Evolutionary conservation across 2,329 filamentous ascomycete genomes (phyloP).

Genomic region (Cadophora gregata): DNA sequence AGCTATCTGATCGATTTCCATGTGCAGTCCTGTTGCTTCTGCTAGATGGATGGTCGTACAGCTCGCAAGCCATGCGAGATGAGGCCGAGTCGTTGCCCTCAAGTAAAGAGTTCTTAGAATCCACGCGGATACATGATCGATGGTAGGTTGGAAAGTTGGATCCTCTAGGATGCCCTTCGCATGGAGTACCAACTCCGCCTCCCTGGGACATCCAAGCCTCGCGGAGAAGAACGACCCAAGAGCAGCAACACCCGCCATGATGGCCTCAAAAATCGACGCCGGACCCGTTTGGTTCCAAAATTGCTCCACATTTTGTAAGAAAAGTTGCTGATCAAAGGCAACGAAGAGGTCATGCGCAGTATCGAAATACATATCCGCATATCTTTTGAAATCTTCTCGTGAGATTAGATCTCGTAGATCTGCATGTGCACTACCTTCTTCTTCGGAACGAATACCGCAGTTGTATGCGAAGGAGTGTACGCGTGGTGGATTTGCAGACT

Average conservation of each 20-base stretch:
- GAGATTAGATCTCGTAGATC: slow-evolving; percentile 38
- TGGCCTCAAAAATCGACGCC: slow-evolving; percentile 43
- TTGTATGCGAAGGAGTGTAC: slow-evolving; percentile 48
- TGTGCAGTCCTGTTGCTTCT: slow-evolving; percentile 39
- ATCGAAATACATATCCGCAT: slow-evolving; percentile 40
- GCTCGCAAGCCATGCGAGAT: slow-evolving; percentile 38
- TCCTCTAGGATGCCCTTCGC: slow-evolving; percentile 36
- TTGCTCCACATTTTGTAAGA: slow-evolving; percentile 39
- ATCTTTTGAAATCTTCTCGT: slow-evolving; percentile 37
- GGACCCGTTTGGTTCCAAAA: slow-evolving; percentile 42
- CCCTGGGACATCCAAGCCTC: slow-evolving; percentile 32
- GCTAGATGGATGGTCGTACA: slow-evolving; percentile 37
- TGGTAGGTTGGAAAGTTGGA: slow-evolving; percentile 31
- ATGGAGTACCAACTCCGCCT: slow-evolving; percentile 38
- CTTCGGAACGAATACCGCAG: slow-evolving; percentile 43
- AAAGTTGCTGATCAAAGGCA: slow-evolving; percentile 39
- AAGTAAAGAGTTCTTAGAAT: slow-evolving; percentile 36
- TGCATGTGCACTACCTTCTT: slow-evolving; percentile 34
- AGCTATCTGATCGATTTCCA: slow-evolving; percentile 38
- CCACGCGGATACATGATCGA: slow-evolving; percentile 35
- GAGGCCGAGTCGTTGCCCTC: slow-evolving; percentile 34
- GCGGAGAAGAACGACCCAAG: slow-evolving; percentile 45
- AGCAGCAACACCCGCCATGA: slow-evolving; percentile 44
- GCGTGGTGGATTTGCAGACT: slow-evolving; percentile 43
- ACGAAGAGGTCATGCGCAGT: slow-evolving; percentile 43